Conservation (phyloP, 176 grass and related monocot species). For the Alopecurus myosuroides region DNA sequence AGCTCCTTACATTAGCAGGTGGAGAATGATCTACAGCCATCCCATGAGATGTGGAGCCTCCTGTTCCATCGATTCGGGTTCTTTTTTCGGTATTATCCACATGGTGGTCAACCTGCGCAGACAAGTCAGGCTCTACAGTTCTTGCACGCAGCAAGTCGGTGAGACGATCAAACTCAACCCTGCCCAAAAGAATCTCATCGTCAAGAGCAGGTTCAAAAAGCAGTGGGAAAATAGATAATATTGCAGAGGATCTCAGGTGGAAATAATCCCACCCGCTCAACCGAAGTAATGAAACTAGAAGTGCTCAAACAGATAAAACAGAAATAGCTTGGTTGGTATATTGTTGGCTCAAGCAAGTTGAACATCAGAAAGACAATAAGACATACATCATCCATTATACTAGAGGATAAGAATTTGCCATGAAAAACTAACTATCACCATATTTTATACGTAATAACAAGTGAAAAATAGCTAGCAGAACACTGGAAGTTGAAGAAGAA, state of each 20-base stretch:
- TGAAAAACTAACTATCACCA: not conserved
- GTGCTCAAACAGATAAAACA: not conserved
- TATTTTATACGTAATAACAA: not conserved
- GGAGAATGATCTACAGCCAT: constrained; percentile 19
- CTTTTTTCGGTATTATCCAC: constrained; percentile 21
- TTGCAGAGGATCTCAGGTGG: not conserved
- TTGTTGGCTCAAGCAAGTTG: not conserved
- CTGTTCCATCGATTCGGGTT: constrained; percentile 14
- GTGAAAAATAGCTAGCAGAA: not conserved
- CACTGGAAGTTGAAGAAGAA: not conserved
- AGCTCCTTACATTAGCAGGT: constrained; percentile 36
- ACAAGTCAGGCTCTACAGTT: constrained; percentile 46
- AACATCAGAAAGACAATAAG: constrained; percentile 10
- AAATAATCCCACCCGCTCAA: not conserved
- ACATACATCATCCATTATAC: not conserved
- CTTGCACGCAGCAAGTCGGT: constrained; percentile 58
- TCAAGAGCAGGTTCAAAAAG: constrained; percentile 15
- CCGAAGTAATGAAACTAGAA: not conserved
- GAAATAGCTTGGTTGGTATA: not conserved
- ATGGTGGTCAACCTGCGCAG: not conserved
- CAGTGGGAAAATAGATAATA: not conserved
- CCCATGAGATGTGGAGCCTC: constrained; percentile 20
- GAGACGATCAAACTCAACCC: constrained; percentile 63
- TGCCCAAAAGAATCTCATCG: constrained; percentile 15
- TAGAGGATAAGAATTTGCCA: not conserved